Evolutionary conservation across 2,329 filamentous ascomycete genomes (phyloP).

Genomic region (Alternaria hordeiaustralica): DNA sequence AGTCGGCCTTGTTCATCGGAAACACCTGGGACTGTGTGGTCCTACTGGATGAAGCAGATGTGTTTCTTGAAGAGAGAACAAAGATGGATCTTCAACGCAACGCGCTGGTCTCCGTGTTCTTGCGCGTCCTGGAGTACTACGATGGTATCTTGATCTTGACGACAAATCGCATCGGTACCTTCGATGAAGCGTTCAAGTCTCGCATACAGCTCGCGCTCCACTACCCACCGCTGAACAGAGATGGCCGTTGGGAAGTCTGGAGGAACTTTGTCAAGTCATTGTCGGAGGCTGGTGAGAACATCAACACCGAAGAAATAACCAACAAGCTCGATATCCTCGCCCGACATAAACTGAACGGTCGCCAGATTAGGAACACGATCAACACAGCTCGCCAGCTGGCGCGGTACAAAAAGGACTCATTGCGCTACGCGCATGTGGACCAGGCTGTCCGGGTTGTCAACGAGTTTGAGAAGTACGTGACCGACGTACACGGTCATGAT

Average conservation of each 20-base stretch:
- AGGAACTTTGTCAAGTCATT: background rate
- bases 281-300: background rate
- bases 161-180: constrained; percentile 48
- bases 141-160: constrained; percentile 54
- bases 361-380: background rate
- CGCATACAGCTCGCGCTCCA: constrained; percentile 17
- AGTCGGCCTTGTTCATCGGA: background rate
- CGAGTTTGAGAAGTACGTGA: background rate
- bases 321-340: background rate
- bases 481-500: background rate
- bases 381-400: background rate
- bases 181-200: constrained; percentile 50
- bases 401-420: background rate
- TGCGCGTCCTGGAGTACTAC: constrained; percentile 52
- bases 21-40: constrained; percentile 57
- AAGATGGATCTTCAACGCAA: constrained; percentile 22
- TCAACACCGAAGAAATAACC: background rate
- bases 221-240: background rate
- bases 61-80: constrained; percentile 61
- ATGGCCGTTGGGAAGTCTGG: background rate
- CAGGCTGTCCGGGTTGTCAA: background rate
- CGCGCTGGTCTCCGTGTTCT: constrained; percentile 28
- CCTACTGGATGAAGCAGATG: constrained; percentile 48
- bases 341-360: background rate
- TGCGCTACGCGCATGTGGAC: background rate